Conservation (phyloP, 768 basidiomycete genomes). For the Daedaleopsis nitida region DNA sequence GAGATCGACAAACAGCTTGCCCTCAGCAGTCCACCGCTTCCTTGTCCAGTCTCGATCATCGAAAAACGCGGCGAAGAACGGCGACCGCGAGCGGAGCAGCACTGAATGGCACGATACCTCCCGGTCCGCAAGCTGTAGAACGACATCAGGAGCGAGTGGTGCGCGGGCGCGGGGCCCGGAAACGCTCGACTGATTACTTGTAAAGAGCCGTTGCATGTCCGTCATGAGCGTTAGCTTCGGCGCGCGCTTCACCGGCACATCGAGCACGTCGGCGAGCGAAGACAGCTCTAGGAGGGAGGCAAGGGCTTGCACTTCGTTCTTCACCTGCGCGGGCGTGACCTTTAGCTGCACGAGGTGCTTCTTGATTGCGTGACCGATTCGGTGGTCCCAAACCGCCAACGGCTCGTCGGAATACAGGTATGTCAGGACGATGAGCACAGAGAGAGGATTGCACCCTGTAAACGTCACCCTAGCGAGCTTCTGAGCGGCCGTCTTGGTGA, state of each 20-base stretch:
- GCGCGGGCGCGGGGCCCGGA: neutral
- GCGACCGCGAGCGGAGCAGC: slow-evolving; percentile 79
- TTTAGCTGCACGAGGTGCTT: slow-evolving; percentile 41
- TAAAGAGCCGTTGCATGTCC: slow-evolving; percentile 56
- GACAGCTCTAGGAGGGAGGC: slow-evolving; percentile 62
- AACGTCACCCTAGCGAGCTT: slow-evolving; percentile 39
- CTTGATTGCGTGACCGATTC: slow-evolving; percentile 51
- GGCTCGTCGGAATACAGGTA: slow-evolving; percentile 91
- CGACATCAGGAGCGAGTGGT: slow-evolving; percentile 61
- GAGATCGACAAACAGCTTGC: slow-evolving; percentile 66
- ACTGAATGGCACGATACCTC: slow-evolving; percentile 69
- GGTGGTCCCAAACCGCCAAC: slow-evolving; percentile 81
- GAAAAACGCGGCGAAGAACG: slow-evolving; percentile 85
- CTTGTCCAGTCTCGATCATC: slow-evolving; percentile 80
- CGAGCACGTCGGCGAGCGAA: slow-evolving; percentile 54
- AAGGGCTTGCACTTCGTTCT: slow-evolving; percentile 61
- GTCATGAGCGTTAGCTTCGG: slow-evolving; percentile 49
- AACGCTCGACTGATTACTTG: slow-evolving; percentile 31
- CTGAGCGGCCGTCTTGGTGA: neutral
- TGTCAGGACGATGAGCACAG: slow-evolving; percentile 73
- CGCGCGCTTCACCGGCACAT: slow-evolving; percentile 58
- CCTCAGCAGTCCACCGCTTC: slow-evolving; percentile 53
- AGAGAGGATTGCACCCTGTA: slow-evolving; percentile 59
- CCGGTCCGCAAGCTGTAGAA: slow-evolving; percentile 69
- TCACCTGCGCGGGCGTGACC: slow-evolving; percentile 50